phyloP scores from a whole-genome alignment of 2,329 filamentous ascomycete genomes.

The Teratosphaeria viscida region DNA sequence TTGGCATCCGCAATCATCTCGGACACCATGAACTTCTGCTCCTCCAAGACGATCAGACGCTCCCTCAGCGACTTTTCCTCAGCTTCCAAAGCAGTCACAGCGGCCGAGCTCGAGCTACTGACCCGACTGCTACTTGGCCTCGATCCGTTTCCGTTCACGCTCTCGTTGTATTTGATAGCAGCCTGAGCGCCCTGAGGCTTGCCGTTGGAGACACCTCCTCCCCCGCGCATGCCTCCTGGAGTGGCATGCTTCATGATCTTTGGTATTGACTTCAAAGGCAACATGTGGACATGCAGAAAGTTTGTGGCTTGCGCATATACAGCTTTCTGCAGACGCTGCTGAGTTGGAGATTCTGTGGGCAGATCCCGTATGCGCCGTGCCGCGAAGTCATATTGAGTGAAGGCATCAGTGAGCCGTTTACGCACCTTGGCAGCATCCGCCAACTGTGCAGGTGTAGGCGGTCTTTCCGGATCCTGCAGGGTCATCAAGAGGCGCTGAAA shows the following conservation, averaged over 20 bases:
- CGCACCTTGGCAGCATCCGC: constrained; percentile 79
- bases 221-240: constrained; percentile 33
- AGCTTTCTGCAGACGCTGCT: constrained; percentile 65
- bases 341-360: constrained; percentile 59
- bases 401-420: constrained; percentile 80
- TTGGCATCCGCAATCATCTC: constrained; percentile 74
- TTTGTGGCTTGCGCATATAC: constrained; percentile 72
- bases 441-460: constrained; percentile 59
- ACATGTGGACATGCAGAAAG: constrained; percentile 83
- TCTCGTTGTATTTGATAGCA: constrained; percentile 35
- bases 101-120: constrained; percentile 32
- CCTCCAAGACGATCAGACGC: constrained; percentile 71
- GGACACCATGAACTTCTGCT: constrained; percentile 81
- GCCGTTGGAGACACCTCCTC: constrained; percentile 14
- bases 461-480: constrained; percentile 60
- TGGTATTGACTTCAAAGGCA: constrained; percentile 56
- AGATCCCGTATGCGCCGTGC: constrained; percentile 73
- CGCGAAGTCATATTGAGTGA: constrained; percentile 75
- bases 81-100: constrained; percentile 57
- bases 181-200: constrained; percentile 47
- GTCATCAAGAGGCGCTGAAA: constrained; percentile 69
- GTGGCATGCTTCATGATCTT: constrained; percentile 45
- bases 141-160: constrained; percentile 11
- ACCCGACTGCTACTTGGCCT: constrained; percentile 37
- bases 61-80: constrained; percentile 79